Conservation (phyloP, 805 yeast genomes). For the Pichia nakasei region DNA sequence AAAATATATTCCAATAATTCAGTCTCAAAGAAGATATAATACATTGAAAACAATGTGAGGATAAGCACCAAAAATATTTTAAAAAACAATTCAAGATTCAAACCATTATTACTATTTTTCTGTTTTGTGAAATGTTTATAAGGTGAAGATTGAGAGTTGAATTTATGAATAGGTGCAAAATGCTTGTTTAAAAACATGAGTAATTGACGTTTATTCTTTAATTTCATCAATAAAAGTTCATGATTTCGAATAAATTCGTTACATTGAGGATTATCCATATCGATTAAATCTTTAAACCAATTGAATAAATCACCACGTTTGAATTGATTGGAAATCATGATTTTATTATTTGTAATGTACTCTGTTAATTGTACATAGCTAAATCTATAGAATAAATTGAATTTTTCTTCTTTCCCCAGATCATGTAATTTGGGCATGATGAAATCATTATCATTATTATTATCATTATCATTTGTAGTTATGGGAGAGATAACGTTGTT, state of each 20-base stretch:
- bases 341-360: not conserved
- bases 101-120: too few species aligned
- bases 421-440: not conserved
- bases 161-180: not conserved
- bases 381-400: not conserved
- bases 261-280: not conserved
- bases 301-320: constrained; percentile 1
- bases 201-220: constrained; percentile 10
- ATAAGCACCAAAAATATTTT: too few species aligned
- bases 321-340: not conserved
- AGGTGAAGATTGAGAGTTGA: not conserved
- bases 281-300: not conserved
- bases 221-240: not conserved
- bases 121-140: too few species aligned
- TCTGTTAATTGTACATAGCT: constrained; percentile 4
- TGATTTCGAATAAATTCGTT: not conserved
- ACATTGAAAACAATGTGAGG: too few species aligned
- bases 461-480: too few species aligned
- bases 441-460: not conserved
- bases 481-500: too few species aligned
- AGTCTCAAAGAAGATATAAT: too few species aligned
- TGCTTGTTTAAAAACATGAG: constrained; percentile 1
- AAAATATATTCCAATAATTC: too few species aligned
- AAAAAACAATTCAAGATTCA: too few species aligned
- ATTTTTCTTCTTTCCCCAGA: not conserved